Evolutionary conservation across 2,329 filamentous ascomycete genomes (phyloP).

Genomic region (Colletotrichum sidae): DNA sequence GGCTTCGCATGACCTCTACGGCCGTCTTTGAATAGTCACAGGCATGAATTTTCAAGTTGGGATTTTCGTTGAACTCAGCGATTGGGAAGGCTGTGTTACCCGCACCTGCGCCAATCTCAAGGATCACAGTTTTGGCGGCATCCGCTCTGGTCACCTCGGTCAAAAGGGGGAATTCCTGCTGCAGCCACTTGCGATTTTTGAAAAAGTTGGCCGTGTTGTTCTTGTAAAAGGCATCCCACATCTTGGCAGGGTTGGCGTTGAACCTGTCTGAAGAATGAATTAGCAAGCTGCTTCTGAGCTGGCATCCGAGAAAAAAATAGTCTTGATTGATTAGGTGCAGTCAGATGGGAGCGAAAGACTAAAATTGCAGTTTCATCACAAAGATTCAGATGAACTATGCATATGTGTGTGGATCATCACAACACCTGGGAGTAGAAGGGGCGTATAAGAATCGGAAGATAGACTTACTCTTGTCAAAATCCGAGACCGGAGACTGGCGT

Average conservation of each 20-base stretch:
- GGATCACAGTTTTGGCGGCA: slow-evolving; percentile 75
- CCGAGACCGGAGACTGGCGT: slow-evolving; percentile 85
- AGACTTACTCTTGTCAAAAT: slow-evolving; percentile 86
- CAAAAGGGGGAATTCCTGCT: slow-evolving; percentile 95
- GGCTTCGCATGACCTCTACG: slow-evolving; percentile 88
- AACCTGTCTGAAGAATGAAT: slow-evolving; percentile 73
- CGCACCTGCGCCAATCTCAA: slow-evolving; percentile 95
- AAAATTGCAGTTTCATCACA: slow-evolving; percentile 67
- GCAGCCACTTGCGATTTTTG: slow-evolving; percentile 97
- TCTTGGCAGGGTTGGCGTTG: slow-evolving; percentile 90
- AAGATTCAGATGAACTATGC: slow-evolving; percentile 72
- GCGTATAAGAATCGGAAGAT: slow-evolving; percentile 3
- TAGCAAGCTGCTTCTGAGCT: slow-evolving; percentile 47
- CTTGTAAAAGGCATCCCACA: slow-evolving; percentile 99
- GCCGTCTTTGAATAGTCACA: slow-evolving; percentile 97
- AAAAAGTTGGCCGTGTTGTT: slow-evolving; percentile 98
- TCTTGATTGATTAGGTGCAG: slow-evolving; percentile 42
- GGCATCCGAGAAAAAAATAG: slow-evolving; percentile 27
- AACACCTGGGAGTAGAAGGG: slow-evolving; percentile 41
- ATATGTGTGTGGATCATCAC: slow-evolving; percentile 45
- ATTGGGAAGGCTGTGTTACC: slow-evolving; percentile 98
- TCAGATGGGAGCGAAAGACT: slow-evolving; percentile 84
- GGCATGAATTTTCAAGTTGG: slow-evolving; percentile 84
- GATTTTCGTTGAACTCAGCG: slow-evolving; percentile 85
- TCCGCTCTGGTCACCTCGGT: slow-evolving; percentile 77